Conservation (phyloP, 179 eudicot species). For the Nepenthes alata region DNA sequence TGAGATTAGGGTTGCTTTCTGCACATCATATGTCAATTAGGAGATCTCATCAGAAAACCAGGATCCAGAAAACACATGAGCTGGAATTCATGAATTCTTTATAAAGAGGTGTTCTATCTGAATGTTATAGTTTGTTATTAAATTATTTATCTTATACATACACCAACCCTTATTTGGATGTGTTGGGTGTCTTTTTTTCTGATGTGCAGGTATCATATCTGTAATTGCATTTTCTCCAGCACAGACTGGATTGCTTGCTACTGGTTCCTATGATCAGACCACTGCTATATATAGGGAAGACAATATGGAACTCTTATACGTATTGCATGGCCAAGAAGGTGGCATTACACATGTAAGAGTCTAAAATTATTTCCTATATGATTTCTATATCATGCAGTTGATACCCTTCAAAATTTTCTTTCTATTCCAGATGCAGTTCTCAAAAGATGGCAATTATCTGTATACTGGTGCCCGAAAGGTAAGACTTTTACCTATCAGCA, state of each 20-base stretch:
- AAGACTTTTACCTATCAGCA: conserved; percentile 1
- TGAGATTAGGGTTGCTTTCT: no score
- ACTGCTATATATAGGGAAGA: conserved; percentile 84
- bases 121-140: no score
- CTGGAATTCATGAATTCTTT: no score
- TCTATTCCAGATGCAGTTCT: conserved; percentile 68
- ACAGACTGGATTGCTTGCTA: conserved; percentile 75
- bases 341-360: conserved; percentile 92
- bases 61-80: no score
- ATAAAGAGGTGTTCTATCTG: no score
- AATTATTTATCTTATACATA: no score
- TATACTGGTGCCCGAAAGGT: conserved; percentile 97
- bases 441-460: conserved; percentile 91
- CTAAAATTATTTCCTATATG: not conserved
- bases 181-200: conserved; percentile 7
- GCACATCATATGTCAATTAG: no score
- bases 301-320: conserved; percentile 84
- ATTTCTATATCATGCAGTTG: not conserved
- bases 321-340: conserved; percentile 98
- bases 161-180: no score
- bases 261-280: conserved; percentile 82
- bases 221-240: conserved; percentile 81
- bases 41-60: no score
- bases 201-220: conserved; percentile 69
- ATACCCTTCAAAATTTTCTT: not conserved